phyloP scores from a whole-genome alignment of 2,329 filamentous ascomycete species.

The Fusarium hostae region DNA sequence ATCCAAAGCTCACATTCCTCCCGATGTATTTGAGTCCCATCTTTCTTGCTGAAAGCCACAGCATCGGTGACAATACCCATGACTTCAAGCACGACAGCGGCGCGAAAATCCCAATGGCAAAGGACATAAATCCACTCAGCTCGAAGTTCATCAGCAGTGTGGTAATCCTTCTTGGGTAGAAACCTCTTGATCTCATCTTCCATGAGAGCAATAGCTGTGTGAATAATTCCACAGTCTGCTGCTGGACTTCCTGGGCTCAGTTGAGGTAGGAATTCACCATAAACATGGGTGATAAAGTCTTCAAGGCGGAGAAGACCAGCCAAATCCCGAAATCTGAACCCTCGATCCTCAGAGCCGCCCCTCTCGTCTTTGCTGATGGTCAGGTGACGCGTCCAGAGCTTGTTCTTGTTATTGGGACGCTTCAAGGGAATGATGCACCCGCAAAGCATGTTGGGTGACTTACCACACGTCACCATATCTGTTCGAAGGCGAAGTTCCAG shows the following conservation, averaged over 20 bases:
- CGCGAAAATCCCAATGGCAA: not conserved
- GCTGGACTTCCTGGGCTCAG: not conserved
- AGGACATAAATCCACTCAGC: constrained; percentile 13
- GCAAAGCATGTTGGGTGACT: constrained; percentile 11
- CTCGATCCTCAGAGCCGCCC: not conserved
- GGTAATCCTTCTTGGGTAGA: not conserved
- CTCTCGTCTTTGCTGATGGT: not conserved
- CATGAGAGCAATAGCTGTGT: constrained; percentile 5
- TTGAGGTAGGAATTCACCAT: constrained; percentile 5
- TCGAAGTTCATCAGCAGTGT: not conserved
- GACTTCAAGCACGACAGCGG: constrained; percentile 6
- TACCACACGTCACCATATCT: constrained; percentile 14
- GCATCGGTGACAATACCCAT: constrained; percentile 5
- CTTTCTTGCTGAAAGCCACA: not conserved
- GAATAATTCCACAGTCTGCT: not conserved
- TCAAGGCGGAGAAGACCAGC: constrained; percentile 27
- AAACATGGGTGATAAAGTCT: constrained; percentile 23
- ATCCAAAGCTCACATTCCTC: constrained; percentile 14
- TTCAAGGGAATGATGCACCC: constrained; percentile 24
- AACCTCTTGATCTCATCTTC: constrained; percentile 16
- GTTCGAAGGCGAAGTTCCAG: constrained; percentile 7
- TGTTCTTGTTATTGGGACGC: constrained; percentile 15
- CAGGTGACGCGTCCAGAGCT: constrained; percentile 26
- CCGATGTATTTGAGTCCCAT: constrained; percentile 5
- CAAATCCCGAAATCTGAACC: constrained; percentile 19